Conservation (phyloP, 2,329 filamentous ascomycete species). For the Fusarium sp. region DNA sequence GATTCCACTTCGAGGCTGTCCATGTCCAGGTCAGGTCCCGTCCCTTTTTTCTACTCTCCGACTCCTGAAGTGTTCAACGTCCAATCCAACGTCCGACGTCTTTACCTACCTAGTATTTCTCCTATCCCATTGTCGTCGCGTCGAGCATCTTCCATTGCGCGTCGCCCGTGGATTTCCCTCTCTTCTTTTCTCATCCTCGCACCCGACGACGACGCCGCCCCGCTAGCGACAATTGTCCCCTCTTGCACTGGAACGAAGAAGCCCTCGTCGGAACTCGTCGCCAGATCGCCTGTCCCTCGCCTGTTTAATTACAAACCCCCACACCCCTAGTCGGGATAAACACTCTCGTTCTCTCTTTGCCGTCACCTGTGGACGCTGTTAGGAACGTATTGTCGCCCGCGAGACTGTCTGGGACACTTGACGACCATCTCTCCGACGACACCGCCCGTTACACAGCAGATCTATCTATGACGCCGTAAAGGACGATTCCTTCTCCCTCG, state of each 20-base stretch:
- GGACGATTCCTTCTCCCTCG: constrained; percentile 26
- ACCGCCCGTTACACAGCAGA: constrained; percentile 20
- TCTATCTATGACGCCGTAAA: constrained; percentile 45
- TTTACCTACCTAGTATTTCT: constrained; percentile 15
- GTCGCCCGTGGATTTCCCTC: constrained; percentile 12
- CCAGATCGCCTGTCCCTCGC: constrained; percentile 34
- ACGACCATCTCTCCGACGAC: constrained; percentile 34
- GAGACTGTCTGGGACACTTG: constrained; percentile 36
- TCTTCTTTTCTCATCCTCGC: constrained; percentile 17
- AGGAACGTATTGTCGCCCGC: constrained; percentile 26
- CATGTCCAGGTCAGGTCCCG: constrained; percentile 14
- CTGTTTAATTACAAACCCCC: constrained; percentile 45
- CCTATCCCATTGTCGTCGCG: constrained; percentile 11
- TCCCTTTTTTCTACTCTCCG: constrained; percentile 26
- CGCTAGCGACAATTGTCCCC: constrained; percentile 27
- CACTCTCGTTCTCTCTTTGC: constrained; percentile 31
- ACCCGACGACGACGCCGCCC: constrained; percentile 23
- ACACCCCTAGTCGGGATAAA: constrained; percentile 42
- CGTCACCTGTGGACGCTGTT: constrained; percentile 27
- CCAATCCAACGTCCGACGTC: constrained; percentile 17
- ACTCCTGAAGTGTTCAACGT: constrained; percentile 33
- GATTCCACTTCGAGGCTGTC: constrained; percentile 31
- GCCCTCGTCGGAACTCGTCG: constrained; percentile 33
- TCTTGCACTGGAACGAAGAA: constrained; percentile 40
- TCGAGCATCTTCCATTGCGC: constrained; percentile 14